A percentile compares a stretch with the other conserved stretches of the same genome.
phyloP scores from a whole-genome alignment of 163 green algal species.

The Chloroidium sp. region DNA sequence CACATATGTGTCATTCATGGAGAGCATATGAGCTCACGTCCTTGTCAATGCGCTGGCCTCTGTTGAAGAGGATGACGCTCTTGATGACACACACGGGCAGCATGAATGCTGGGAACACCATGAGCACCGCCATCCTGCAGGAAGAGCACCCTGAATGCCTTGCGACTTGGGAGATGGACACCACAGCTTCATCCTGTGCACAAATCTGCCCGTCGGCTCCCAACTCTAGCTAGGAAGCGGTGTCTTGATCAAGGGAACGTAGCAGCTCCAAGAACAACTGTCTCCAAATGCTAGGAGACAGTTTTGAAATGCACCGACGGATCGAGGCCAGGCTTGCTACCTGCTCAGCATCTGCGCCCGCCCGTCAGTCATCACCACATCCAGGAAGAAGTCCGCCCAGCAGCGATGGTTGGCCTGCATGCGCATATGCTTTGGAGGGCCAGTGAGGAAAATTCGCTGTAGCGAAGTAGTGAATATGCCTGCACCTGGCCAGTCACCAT shows the following conservation, averaged over 20 bases:
- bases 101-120: conserved; percentile 76
- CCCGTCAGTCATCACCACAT: conserved; percentile 65
- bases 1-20: too few relatives aligned
- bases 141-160: background rate
- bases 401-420: conserved; percentile 72
- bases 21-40: conserved; percentile 27
- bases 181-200: too few relatives aligned
- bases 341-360: conserved; percentile 64
- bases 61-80: conserved; percentile 65
- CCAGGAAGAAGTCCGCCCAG: conserved; percentile 80
- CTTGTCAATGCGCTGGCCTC: conserved; percentile 55
- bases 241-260: too few relatives aligned
- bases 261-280: too few relatives aligned
- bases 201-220: too few relatives aligned
- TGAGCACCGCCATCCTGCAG: conserved; percentile 52
- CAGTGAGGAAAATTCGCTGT: background rate
- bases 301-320: too few relatives aligned
- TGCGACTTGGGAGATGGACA: too few relatives aligned
- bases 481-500: background rate
- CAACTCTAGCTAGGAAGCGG: too few relatives aligned
- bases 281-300: too few relatives aligned
- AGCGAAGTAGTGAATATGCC: background rate
- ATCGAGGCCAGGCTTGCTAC: conserved; percentile 12
- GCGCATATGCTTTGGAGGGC: background rate
- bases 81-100: conserved; percentile 34